Percentiles rank a stretch among this genome's conserved stretches.
These are phyloP conservation scores for Apium graveolens DNA, from an alignment of 129 eudicot genomes.

Conservation along the genomic window DNA sequence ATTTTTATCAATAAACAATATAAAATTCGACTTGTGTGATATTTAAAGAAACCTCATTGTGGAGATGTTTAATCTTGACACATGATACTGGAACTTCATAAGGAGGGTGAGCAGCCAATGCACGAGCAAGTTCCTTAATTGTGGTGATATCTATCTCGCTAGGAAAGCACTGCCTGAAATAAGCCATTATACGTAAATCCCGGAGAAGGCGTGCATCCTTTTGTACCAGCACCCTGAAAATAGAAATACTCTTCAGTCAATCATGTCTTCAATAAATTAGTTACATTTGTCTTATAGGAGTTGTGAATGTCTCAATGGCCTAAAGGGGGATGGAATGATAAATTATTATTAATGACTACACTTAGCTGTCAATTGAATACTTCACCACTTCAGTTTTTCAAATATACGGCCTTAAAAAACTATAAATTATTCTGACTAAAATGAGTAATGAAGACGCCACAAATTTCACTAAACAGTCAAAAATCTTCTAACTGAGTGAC, in stretches of 20 bases:
- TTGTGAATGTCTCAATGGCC: background rate
- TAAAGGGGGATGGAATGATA: background rate
- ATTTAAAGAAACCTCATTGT: conserved; percentile 52
- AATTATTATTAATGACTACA: background rate
- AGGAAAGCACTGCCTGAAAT: conserved; percentile 76
- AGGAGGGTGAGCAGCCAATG: conserved; percentile 87
- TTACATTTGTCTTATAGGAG: background rate
- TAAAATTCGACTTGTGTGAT: background rate
- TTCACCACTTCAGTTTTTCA: background rate
- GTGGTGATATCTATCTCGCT: conserved; percentile 49
- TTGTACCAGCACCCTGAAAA: conserved; percentile 53
- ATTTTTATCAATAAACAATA: background rate
- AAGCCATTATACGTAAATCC: conserved; percentile 66
- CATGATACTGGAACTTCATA: conserved; percentile 64
- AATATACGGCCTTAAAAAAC: background rate
- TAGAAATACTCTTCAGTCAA: background rate
- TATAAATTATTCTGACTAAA: background rate
- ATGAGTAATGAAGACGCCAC: background rate
- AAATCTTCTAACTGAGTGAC: background rate
- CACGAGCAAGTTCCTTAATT: conserved; percentile 61
- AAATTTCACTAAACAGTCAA: background rate
- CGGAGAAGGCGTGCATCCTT: conserved; percentile 73
- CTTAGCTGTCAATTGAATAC: background rate
- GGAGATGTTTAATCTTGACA: conserved; percentile 78
- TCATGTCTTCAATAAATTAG: conserved; percentile 6